Conservation (phyloP, 2,329 filamentous ascomycete species). For the Talaromyces piceae region DNA sequence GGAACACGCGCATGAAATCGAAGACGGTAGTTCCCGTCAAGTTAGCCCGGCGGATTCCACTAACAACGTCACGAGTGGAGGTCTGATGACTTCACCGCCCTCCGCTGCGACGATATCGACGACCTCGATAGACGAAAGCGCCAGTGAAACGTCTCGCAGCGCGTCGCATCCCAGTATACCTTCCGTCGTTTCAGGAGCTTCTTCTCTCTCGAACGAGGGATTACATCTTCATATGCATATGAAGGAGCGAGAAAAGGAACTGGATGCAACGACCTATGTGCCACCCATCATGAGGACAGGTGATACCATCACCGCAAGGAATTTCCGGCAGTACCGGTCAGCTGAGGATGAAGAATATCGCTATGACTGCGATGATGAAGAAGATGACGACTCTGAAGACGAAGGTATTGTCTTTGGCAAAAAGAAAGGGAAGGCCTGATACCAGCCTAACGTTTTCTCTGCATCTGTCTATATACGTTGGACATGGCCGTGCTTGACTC, state of each 20-base stretch:
- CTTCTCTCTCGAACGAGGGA: constrained; percentile 37
- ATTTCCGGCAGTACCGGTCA: constrained; percentile 16
- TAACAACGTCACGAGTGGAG: constrained; percentile 9
- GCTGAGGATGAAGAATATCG: constrained; percentile 30
- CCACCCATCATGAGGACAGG: constrained; percentile 35
- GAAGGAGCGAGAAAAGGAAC: constrained; percentile 22
- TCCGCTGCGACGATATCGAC: constrained; percentile 42
- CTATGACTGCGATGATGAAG: constrained; percentile 37
- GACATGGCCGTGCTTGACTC: not conserved
- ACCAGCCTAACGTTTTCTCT: not conserved
- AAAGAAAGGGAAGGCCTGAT: constrained; percentile 4
- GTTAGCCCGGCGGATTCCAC: constrained; percentile 4
- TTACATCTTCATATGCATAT: constrained; percentile 17
- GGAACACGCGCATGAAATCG: constrained; percentile 12
- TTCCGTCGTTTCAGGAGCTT: constrained; percentile 39
- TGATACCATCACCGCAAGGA: constrained; percentile 33
- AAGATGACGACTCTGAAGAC: constrained; percentile 37
- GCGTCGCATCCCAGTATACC: constrained; percentile 42
- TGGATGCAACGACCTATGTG: constrained; percentile 19
- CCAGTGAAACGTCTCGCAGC: constrained; percentile 41
- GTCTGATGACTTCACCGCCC: constrained; percentile 30
- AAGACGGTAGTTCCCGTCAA: constrained; percentile 1
- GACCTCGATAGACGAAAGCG: constrained; percentile 35
- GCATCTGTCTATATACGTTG: not conserved
- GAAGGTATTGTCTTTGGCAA: constrained; percentile 36